Conservation (phyloP, 1,284 basidiomycete genomes). For the Rugosomyces carneus region DNA sequence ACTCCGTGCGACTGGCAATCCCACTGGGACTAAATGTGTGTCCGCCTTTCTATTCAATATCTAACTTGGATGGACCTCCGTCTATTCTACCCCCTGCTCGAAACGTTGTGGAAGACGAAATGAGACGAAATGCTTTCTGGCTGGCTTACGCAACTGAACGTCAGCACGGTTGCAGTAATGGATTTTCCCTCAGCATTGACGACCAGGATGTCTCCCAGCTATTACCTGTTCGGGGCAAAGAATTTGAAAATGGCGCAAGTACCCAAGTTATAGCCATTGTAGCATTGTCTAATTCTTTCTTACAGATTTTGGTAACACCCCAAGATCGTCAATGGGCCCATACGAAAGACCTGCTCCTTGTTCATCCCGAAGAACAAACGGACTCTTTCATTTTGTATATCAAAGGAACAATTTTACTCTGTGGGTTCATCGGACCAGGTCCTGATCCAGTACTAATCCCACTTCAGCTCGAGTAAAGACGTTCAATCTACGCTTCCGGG, state of each 20-base stretch:
- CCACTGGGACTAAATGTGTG: constrained; percentile 65
- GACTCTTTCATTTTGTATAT: constrained; percentile 74
- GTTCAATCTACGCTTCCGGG: constrained; percentile 66
- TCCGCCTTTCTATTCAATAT: constrained; percentile 60
- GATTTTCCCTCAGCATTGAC: constrained; percentile 66
- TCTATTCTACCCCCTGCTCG: constrained; percentile 54
- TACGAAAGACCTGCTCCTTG: constrained; percentile 48
- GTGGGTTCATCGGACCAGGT: constrained; percentile 21
- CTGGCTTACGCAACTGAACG: constrained; percentile 62
- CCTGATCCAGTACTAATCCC: constrained; percentile 1
- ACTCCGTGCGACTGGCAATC: constrained; percentile 52
- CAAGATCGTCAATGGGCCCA: constrained; percentile 66
- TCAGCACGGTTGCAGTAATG: constrained; percentile 59
- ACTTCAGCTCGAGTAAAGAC: constrained; percentile 51
- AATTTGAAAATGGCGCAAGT: constrained; percentile 57
- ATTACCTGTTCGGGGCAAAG: constrained; percentile 55
- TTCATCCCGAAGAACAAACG: constrained; percentile 55
- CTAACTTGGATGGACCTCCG: constrained; percentile 43
- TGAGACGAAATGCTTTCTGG: constrained; percentile 68
- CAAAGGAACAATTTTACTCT: constrained; percentile 63
- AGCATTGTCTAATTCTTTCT: constrained; percentile 12
- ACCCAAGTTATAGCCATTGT: constrained; percentile 6
- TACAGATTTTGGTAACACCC: constrained; percentile 45
- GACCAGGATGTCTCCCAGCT: constrained; percentile 68
- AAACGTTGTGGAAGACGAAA: constrained; percentile 63